phyloP scores from a whole-genome alignment of 2,329 filamentous ascomycete genomes.

The Neonectria sp. region DNA sequence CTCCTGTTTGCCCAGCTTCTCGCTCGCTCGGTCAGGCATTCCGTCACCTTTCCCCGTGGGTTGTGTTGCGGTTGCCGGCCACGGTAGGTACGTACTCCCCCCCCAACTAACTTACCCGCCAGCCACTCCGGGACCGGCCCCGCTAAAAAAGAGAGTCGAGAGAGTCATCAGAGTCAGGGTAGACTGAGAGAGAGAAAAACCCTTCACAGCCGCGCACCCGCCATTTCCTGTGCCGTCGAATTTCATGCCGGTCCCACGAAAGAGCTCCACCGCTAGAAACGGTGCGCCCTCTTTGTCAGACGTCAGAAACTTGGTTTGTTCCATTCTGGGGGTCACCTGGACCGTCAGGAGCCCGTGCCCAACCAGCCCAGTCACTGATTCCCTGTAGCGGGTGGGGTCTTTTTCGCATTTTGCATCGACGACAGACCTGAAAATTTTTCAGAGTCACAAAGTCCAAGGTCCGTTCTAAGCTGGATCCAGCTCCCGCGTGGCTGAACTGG shows the following conservation, averaged over 20 bases:
- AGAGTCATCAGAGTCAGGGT: neutral
- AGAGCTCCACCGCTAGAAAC: slow-evolving; percentile 22
- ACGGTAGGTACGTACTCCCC: neutral
- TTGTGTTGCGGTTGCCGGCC: too few relatives aligned
- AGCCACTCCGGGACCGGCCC: slow-evolving; percentile 22
- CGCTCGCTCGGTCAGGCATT: slow-evolving; percentile 3
- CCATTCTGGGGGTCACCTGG: slow-evolving; percentile 17
- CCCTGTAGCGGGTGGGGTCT: slow-evolving; percentile 7
- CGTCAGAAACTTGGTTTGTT: slow-evolving; percentile 2
- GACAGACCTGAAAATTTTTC: slow-evolving; percentile 32
- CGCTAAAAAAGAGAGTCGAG: neutral
- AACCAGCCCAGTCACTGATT: neutral
- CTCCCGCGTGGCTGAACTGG: slow-evolving; percentile 6
- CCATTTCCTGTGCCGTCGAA: slow-evolving; percentile 7
- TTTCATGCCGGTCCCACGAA: slow-evolving; percentile 27
- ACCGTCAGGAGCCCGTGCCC: slow-evolving; percentile 16
- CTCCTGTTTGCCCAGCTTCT: slow-evolving; percentile 1
- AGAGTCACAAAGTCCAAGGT: neutral
- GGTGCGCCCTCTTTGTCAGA: slow-evolving; percentile 11
- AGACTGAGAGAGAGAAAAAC: neutral
- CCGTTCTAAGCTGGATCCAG: slow-evolving; percentile 16
- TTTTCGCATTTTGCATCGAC: slow-evolving; percentile 9
- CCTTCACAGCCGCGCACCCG: slow-evolving; percentile 15
- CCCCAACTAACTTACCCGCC: neutral
- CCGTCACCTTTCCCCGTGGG: slow-evolving; percentile 9